These are phyloP conservation scores for Mycena galericulata DNA, from an alignment of 768 basidiomycete genomes.

Conservation along the genomic window DNA sequence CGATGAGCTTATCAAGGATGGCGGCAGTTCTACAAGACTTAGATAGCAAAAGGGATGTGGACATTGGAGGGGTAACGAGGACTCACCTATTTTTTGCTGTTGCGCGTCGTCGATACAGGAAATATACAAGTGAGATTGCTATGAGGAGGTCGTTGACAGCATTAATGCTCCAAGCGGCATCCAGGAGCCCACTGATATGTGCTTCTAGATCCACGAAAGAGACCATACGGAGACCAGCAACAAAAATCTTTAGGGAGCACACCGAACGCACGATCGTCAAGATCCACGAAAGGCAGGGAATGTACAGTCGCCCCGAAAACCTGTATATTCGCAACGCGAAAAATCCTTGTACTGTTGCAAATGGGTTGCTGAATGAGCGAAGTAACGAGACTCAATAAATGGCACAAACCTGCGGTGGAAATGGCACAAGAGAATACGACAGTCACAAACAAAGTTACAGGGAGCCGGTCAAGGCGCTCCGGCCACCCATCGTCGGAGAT, in stretches of 20 bases:
- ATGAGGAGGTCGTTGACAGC: background rate
- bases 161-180: background rate
- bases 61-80: background rate
- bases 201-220: background rate
- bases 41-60: background rate
- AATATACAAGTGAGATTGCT: background rate
- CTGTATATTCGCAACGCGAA: slow-evolving; percentile 10
- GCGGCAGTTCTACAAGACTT: background rate
- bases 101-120: background rate
- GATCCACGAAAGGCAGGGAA: background rate
- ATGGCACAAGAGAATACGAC: background rate
- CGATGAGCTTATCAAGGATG: background rate
- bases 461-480: background rate
- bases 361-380: background rate
- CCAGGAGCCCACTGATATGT: background rate
- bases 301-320: background rate
- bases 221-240: background rate
- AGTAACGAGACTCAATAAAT: too few relatives aligned
- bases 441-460: background rate
- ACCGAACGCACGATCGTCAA: background rate
- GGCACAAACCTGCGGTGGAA: background rate
- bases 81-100: too few relatives aligned
- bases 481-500: slow-evolving; percentile 2
- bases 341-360: slow-evolving; percentile 1
- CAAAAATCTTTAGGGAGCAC: background rate